Evolutionary conservation across 352 stramenopile genomes (phyloP), one percentile per base, ranked within the genome.

Genomic region (Globisporangium nunn): DNA sequence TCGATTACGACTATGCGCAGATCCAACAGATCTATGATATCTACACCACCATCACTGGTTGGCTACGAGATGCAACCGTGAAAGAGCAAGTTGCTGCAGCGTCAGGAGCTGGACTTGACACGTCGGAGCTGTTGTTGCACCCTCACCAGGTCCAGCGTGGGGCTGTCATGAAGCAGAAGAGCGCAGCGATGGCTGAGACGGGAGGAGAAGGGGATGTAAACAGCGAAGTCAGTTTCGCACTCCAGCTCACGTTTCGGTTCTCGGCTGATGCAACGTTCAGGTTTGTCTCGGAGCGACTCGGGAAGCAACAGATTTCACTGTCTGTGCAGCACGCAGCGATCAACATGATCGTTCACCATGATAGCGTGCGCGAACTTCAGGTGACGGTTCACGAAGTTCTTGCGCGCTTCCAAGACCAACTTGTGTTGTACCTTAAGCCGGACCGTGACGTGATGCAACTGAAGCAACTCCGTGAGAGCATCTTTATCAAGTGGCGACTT

Each of bases 181-280:
- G 15, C 6, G 18, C n/a, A 3, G 31, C 10, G 11, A n/a, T 0
- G 29, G 35, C 6, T 14, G 50, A 15, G 4, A 31, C 35, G 23
- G 35, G 43, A 0, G 46, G 49, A n/a, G 51, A 60, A 3, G 39
- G 56, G 17, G 55, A 5, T 2, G 50, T 12, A n/a, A 58, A 44
- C 33, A 64, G n/a, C 12, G 50, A 61, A 43, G 65, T 31, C 4
- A 83, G 61, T 50, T 83, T 84, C 50, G 75, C 77, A 5, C 58
- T 84, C 11, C 78, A 86, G 49, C 58, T 86, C 18, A 88, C 78
- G 5, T 70, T 85, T 18, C 70, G 75, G 18, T 69, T 75, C 31
- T 80, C 74, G 0, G 44, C 67, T 0, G 67, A 86, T 52, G 70
- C 68, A 2, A 68, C 69, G 30, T 31, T 88, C 33, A 61, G 58